Conservation (phyloP, 345 rosid genomes). For the Alliaria petiolata region DNA sequence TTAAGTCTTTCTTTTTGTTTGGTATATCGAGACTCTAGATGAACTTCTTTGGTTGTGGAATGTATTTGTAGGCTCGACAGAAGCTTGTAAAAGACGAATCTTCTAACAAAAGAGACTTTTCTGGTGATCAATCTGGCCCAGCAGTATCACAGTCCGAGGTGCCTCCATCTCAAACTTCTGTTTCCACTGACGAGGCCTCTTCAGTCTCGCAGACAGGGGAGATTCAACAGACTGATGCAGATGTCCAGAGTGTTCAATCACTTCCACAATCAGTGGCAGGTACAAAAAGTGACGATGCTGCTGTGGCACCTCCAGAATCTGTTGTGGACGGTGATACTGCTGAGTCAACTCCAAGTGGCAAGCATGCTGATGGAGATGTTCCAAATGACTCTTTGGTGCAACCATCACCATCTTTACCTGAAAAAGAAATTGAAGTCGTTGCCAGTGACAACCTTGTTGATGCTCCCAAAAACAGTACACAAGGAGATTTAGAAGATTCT, state of each 20-base stretch:
- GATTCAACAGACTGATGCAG: slow-evolving; percentile 33
- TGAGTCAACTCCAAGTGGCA: slow-evolving; percentile 38
- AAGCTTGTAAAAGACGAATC: slow-evolving; percentile 39
- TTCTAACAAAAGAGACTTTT: slow-evolving; percentile 33
- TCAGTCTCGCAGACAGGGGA: slow-evolving; percentile 30
- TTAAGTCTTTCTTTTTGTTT: neutral
- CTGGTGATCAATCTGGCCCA: slow-evolving; percentile 34
- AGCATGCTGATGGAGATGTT: slow-evolving; percentile 43
- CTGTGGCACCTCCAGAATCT: slow-evolving; percentile 38
- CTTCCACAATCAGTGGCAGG: slow-evolving; percentile 33
- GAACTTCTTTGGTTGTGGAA: slow-evolving; percentile 5
- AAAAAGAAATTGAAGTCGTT: slow-evolving; percentile 47
- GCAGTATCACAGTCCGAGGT: slow-evolving; percentile 36
- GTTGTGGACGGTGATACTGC: slow-evolving; percentile 28
- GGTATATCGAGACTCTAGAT: neutral
- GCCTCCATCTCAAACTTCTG: neutral
- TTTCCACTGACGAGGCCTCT: slow-evolving; percentile 29
- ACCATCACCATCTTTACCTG: slow-evolving; percentile 37
- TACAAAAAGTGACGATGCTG: slow-evolving; percentile 33
- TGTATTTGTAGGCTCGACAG: slow-evolving; percentile 50
- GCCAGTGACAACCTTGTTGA: slow-evolving; percentile 38
- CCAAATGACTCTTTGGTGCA: slow-evolving; percentile 37
- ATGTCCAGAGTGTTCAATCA: slow-evolving; percentile 30
- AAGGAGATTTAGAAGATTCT: slow-evolving; percentile 39
- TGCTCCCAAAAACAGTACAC: slow-evolving; percentile 25